These are phyloP conservation scores for Rhododendron ferrugineum DNA, from an alignment of 148 eudicot genomes.

Conservation along the genomic window DNA sequence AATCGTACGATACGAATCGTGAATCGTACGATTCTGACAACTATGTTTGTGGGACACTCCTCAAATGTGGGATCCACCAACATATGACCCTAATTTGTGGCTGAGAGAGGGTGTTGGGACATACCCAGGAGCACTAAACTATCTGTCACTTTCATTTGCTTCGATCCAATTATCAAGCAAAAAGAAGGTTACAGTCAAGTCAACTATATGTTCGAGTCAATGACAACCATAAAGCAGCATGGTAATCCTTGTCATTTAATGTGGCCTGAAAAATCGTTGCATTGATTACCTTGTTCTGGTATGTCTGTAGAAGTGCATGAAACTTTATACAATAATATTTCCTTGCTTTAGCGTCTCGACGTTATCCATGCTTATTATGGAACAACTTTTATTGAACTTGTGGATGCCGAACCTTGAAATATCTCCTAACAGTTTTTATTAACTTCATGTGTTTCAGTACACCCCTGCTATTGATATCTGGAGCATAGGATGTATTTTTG, in stretches of 20 bases:
- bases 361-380: neutral
- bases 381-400: neutral
- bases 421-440: neutral
- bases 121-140: neutral
- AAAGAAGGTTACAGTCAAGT: neutral
- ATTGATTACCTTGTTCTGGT: neutral
- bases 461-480: conserved; percentile 93
- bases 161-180: neutral
- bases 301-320: neutral
- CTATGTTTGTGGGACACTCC: neutral
- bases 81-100: neutral
- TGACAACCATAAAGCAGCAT: neutral
- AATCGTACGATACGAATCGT: too few relatives aligned
- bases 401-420: neutral
- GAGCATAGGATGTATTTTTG: conserved; percentile 99
- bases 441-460: conserved; percentile 43
- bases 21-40: too few relatives aligned
- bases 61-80: neutral
- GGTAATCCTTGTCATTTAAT: neutral
- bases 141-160: neutral
- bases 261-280: neutral
- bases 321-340: neutral
- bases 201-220: neutral
- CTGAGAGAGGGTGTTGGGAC: neutral
- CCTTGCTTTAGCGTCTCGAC: neutral